Evolutionary conservation across 2,329 filamentous ascomycete species (phyloP).

Genomic region (Trichophyton verrucosum): DNA sequence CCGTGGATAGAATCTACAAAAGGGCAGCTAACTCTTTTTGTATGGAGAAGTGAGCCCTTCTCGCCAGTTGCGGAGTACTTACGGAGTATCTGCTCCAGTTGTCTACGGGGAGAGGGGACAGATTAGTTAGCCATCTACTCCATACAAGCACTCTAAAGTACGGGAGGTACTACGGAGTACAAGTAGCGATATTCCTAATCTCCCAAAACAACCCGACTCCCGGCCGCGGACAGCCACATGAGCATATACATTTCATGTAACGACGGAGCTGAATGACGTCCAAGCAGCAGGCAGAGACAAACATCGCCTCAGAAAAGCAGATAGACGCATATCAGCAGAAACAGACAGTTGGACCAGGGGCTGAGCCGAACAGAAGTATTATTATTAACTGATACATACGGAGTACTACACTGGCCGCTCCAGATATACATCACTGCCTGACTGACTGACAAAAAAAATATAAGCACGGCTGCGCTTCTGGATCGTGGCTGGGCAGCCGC

Average conservation of each 20-base stretch:
- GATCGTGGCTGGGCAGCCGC: slow-evolving; percentile 1
- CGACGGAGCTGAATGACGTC: slow-evolving; percentile 1
- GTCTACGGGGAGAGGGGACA: background rate
- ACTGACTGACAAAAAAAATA: background rate
- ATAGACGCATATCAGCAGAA: background rate
- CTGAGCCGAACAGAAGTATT: background rate
- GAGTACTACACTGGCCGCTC: background rate
- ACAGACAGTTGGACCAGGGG: background rate
- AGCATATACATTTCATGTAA: slow-evolving; percentile 1
- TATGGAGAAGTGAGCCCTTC: background rate
- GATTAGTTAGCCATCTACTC: background rate
- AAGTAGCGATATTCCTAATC: background rate
- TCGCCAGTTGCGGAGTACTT: background rate
- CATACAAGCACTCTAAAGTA: background rate
- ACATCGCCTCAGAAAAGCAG: background rate
- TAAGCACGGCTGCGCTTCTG: background rate
- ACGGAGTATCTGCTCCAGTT: background rate
- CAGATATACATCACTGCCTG: too few relatives aligned
- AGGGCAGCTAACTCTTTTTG: background rate
- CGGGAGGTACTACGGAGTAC: background rate
- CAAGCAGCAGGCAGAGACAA: background rate
- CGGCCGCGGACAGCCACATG: background rate
- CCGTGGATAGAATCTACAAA: background rate
- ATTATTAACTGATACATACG: background rate
- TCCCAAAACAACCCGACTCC: background rate